phyloP scores from a whole-genome alignment of 176 grass and related monocot species.

The Aechmea fasciata region DNA sequence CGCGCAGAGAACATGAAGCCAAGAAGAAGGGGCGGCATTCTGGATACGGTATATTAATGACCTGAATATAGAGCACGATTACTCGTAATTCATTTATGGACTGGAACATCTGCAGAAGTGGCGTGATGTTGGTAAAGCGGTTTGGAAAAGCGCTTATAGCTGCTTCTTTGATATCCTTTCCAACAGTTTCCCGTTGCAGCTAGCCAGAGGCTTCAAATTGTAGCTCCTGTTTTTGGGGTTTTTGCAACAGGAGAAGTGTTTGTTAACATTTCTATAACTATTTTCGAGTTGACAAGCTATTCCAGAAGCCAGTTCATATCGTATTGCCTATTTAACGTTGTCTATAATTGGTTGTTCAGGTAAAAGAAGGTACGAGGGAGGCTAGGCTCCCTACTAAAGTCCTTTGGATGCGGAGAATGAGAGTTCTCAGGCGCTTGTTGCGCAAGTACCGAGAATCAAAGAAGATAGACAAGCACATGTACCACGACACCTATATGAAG shows the following conservation, averaged over 20 bases:
- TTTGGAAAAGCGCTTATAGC: no score
- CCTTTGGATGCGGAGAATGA: slow-evolving; percentile 68
- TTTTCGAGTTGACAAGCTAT: no score
- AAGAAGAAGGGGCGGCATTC: slow-evolving; percentile 66
- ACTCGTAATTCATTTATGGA: not conserved
- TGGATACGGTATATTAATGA: slow-evolving; percentile 38
- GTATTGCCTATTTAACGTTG: not conserved
- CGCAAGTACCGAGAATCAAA: slow-evolving; percentile 57
- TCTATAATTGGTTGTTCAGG: slow-evolving; percentile 15
- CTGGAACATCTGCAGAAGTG: no score
- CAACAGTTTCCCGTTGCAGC: no score
- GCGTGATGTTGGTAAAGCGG: no score
- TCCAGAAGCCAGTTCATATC: no score
- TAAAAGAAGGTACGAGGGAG: slow-evolving; percentile 69
- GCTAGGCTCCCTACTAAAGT: slow-evolving; percentile 61
- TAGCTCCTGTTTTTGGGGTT: no score
- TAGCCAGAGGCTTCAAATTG: no score
- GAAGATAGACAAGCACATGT: slow-evolving; percentile 75
- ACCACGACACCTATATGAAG: slow-evolving; percentile 66
- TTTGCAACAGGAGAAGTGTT: no score
- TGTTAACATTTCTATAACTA: no score
- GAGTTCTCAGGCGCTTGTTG: slow-evolving; percentile 46
- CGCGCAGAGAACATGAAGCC: slow-evolving; percentile 44
- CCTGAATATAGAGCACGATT: not conserved
- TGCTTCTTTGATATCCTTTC: no score